Percentiles rank a stretch among this genome's conserved stretches.
phyloP scores from a whole-genome alignment of 23 red algal genomes.

The Agarophyton chilense region DNA sequence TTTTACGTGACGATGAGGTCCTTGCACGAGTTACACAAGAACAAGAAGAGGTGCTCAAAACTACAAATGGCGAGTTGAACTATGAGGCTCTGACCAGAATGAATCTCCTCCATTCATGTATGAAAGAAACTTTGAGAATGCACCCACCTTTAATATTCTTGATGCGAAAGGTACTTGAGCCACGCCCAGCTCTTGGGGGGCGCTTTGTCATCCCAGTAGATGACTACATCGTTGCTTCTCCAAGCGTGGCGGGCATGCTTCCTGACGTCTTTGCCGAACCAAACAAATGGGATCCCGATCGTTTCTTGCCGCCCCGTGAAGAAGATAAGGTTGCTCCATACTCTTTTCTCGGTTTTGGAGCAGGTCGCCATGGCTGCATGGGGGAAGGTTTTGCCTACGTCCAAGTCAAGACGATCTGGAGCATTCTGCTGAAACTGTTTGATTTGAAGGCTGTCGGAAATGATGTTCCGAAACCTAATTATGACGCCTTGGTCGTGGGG shows the following conservation, averaged over 20 bases:
- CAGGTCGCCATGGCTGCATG: constrained; percentile 98
- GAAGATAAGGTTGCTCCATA: constrained; percentile 91
- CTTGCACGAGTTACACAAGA: constrained; percentile 71
- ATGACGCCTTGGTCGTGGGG: constrained; percentile 82
- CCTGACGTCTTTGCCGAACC: constrained; percentile 87
- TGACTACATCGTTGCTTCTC: constrained; percentile 86
- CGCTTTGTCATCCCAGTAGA: constrained; percentile 76
- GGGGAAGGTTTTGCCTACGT: constrained; percentile 99
- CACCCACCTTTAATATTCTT: constrained; percentile 98
- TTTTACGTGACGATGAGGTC: constrained; percentile 64
- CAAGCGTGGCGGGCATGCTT: constrained; percentile 79
- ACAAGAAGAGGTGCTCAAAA: constrained; percentile 64
- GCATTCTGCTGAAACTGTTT: constrained; percentile 82
- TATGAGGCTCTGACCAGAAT: constrained; percentile 83
- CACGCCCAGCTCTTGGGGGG: constrained; percentile 65
- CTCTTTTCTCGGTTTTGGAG: constrained; percentile 92
- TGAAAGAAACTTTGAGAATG: constrained; percentile 99
- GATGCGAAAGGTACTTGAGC: constrained; percentile 87
- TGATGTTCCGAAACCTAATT: constrained; percentile 79
- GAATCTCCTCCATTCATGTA: constrained; percentile 86
- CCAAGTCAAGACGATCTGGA: constrained; percentile 99
- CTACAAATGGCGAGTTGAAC: constrained; percentile 42
- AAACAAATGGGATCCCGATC: constrained; percentile 85
- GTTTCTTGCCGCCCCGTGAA: constrained; percentile 82
- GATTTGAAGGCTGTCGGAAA: constrained; percentile 83